These are phyloP conservation scores for Lindgomyces ingoldianus DNA, from an alignment of 495 filamentous ascomycete species.

Conservation along the genomic window DNA sequence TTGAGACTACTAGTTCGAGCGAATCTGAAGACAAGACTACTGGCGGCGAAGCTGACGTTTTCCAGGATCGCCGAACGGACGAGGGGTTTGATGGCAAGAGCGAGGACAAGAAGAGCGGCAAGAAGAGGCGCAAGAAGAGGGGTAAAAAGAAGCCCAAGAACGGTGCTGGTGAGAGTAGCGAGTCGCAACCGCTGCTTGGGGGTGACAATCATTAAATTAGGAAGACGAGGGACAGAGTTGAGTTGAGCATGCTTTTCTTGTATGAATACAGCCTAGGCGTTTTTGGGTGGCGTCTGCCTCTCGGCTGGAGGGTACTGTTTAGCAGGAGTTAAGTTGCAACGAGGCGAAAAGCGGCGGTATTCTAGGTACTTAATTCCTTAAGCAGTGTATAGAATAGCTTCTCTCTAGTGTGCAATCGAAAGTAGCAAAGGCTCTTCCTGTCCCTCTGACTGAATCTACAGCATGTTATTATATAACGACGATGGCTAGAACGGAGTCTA, in stretches of 20 bases:
- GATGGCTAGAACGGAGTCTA: too few species aligned
- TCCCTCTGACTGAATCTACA: too few species aligned
- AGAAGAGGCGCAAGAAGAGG: slow-evolving; percentile 31
- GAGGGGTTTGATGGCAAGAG: slow-evolving; percentile 2
- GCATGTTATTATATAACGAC: too few species aligned
- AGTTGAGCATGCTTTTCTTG: neutral
- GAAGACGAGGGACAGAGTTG: neutral
- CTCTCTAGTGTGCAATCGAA: too few species aligned
- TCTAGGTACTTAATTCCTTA: too few species aligned
- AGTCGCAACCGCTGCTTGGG: slow-evolving; percentile 21
- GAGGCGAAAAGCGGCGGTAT: too few species aligned
- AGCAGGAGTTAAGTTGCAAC: too few species aligned
- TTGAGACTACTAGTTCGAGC: slow-evolving; percentile 67
- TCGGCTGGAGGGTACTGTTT: too few species aligned
- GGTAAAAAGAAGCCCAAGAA: slow-evolving; percentile 25
- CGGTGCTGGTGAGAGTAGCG: slow-evolving; percentile 1
- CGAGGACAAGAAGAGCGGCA: slow-evolving; percentile 4
- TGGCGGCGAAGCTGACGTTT: slow-evolving; percentile 5
- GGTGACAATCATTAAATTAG: neutral
- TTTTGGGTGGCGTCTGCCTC: too few species aligned
- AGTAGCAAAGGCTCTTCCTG: too few species aligned
- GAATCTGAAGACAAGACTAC: slow-evolving; percentile 29
- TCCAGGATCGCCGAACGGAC: neutral
- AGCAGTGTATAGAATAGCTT: too few species aligned
- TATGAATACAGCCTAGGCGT: neutral